phyloP scores from a whole-genome alignment of 176 grass and related monocot species.

The Cymbopogon citratus region DNA sequence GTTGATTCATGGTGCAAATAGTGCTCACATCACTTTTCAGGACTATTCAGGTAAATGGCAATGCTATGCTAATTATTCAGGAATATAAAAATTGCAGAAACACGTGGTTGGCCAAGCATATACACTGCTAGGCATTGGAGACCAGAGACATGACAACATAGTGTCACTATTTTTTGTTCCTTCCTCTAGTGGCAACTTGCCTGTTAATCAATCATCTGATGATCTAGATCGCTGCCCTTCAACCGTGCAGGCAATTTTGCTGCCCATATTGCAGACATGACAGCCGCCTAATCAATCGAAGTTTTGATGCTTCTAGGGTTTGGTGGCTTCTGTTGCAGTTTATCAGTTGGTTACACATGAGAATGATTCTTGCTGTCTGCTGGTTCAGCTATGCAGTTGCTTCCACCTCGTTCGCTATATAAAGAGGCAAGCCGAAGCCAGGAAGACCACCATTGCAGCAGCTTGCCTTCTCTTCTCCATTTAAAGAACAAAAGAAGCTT shows the following conservation, averaged over 20 bases:
- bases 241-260: not conserved
- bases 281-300: not conserved
- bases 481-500: not conserved
- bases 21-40: not conserved
- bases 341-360: not conserved
- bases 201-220: not conserved
- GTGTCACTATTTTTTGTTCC: not conserved
- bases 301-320: not conserved
- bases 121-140: not conserved
- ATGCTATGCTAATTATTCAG: not conserved
- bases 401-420: not conserved
- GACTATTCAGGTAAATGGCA: not conserved
- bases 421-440: not conserved
- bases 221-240: not conserved
- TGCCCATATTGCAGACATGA: not conserved
- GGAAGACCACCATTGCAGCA: constrained; percentile 1
- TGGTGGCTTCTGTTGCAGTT: not conserved
- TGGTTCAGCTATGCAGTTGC: not conserved
- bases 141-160: not conserved
- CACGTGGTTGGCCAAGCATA: not conserved
- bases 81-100: not conserved
- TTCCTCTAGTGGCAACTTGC: not conserved
- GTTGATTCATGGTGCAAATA: not conserved
- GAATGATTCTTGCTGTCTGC: constrained; percentile 15
- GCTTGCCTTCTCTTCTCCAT: not conserved